A percentile compares a stretch with the other conserved stretches of the same genome.
phyloP scores from a whole-genome alignment of 2,329 filamentous ascomycete species.

The Venturia oleaginea region DNA sequence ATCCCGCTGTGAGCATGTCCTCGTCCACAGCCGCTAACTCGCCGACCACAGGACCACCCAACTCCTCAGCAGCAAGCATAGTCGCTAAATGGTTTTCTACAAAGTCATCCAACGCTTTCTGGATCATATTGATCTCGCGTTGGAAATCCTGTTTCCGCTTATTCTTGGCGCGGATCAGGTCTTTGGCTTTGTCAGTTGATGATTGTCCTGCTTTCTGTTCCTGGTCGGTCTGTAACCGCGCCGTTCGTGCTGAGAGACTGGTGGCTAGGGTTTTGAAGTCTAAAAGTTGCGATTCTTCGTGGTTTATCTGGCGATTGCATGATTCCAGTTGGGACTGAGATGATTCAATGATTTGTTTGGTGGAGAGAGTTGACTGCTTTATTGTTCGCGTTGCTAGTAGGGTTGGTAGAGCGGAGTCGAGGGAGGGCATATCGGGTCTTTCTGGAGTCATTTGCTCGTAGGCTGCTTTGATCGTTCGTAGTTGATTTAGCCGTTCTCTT shows the following conservation, averaged over 20 bases:
- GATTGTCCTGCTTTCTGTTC: constrained; percentile 49
- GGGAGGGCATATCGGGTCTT: constrained; percentile 56
- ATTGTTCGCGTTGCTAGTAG: constrained; percentile 63
- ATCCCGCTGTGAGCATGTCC: constrained; percentile 43
- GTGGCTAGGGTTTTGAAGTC: constrained; percentile 39
- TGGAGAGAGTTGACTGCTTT: constrained; percentile 54
- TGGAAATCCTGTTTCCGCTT: constrained; percentile 52
- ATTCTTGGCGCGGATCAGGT: constrained; percentile 53
- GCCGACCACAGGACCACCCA: constrained; percentile 74
- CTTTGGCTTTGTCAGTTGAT: constrained; percentile 51
- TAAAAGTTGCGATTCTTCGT: constrained; percentile 37
- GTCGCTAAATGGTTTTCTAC: constrained; percentile 60
- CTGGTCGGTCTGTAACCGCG: constrained; percentile 48
- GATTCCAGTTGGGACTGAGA: constrained; percentile 32
- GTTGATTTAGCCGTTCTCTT: constrained; percentile 33
- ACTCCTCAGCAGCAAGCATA: constrained; percentile 74
- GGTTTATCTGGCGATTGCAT: constrained; percentile 32
- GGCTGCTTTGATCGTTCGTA: constrained; percentile 49
- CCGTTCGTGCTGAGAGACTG: constrained; percentile 49
- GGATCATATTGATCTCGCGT: constrained; percentile 50
- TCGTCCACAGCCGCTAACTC: constrained; percentile 58
- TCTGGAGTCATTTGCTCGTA: constrained; percentile 55
- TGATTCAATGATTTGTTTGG: constrained; percentile 47
- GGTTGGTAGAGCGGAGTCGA: constrained; percentile 60
- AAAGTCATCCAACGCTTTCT: constrained; percentile 58